Evolutionary conservation across 192 early-diverging fungal genomes (phyloP), one percentile per base, ranked within the genome.

Genomic region (Coemansia sp.): DNA sequence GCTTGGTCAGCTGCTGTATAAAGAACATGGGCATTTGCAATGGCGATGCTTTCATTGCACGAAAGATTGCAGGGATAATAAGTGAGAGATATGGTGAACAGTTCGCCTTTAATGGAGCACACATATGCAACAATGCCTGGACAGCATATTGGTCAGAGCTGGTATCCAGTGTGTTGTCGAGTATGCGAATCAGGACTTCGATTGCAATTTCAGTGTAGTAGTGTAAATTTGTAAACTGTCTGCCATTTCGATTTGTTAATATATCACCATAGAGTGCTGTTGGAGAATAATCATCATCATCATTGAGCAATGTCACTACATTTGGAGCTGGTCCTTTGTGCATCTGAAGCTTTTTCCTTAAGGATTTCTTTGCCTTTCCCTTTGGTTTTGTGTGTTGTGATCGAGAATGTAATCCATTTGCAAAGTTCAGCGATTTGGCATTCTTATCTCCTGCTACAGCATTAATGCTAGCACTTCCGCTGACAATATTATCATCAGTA

Each of bases 161-260:
- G 60, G 86, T 88, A 25, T 96, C 75, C 2, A 89, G 87, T 7
- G 89, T 83, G 70, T 96, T 93, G 44, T 87, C 67, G 34, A 97
- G 72, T 56, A 98, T 95, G 69, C 90, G 90, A 74, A 97, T 90
- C 22, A 97, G 72, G 0, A 94, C 87, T 29, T 85, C 84, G 57
- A 97, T 91, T 13, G 93, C 90, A 7, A 98, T 91, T n/a, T 89
- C 86, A 4, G 92, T 90, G 67, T 94, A 95, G 64, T 97, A 95
- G 20, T 91, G 91, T 22, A 95, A 92, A 37, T 17, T 14, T 27
- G 59, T 64, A 36, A 63, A 65, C 23, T 42, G 38, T 5, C 29
- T 52, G 23, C 65, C 65, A 28, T 64, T 62, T 28, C 57, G 34
- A 13, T 65, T 59, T 2, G 50, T 37, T 5, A 31, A 45, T 28